Evolutionary conservation across 805 yeast species (phyloP), one percentile per base, ranked within the genome.

Genomic region (Sugiyamaella qingdaonensis): DNA sequence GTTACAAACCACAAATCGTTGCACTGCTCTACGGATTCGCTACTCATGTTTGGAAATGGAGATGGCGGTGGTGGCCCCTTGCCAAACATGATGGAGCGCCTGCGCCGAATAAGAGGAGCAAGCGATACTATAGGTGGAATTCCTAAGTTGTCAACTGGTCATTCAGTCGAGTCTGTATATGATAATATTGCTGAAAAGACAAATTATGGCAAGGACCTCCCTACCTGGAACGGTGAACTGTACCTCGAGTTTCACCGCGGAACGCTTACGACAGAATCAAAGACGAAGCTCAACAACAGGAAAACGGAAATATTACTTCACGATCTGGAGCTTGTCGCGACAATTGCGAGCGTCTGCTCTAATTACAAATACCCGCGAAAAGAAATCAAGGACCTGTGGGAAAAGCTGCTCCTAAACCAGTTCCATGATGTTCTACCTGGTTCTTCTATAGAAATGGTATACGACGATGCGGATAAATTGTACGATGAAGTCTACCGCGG

Each of bases 341-440:
- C 95, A 1, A 72, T 84, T 56, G 82, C 86, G 1, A 86, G 95
- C 0, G 60, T 84, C 14, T 70, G 76, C n/a, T 63, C 71, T 1
- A 67, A 69, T 19, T 90, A 82, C 67, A 72, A 71, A 50, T 91
- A 91, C 66, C 97, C 97, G 1, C 72, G 76, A 36, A 71, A 77
- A 33, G 78, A 82, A 54, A 75, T 91, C 41, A 80, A 82, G 56
- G 74, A 69, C 1, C 67, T 91, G 57, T 91, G 97, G 97, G 89
- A 87, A 67, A 82, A 86, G 67, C 79, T 90, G 16, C 80, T 88
- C 54, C 73, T 92, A 48, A 88, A 95, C 65, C 97, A 91, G 66
- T 91, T 91, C 72, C 98, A 92, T 68, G 98, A 91, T 73, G 96
- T 91, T 14, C 75, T 92, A 51, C 98, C 98, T 2, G 98, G 98